These are phyloP conservation scores for Monosporascus sp. DNA, from an alignment of 2,329 filamentous ascomycete species.

Conservation along the genomic window DNA sequence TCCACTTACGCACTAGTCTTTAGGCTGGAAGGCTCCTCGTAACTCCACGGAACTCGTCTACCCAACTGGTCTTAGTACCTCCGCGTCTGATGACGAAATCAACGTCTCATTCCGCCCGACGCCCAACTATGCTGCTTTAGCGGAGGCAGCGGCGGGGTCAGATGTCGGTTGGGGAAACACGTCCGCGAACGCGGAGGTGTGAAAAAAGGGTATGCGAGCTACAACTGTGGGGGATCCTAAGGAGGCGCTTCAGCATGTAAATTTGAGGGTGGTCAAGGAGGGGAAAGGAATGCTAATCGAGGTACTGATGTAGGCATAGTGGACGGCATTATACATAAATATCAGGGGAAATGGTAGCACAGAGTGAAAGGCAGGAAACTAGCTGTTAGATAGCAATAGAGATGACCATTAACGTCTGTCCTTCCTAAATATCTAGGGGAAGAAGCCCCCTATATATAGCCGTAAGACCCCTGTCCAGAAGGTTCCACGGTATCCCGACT, in stretches of 20 bases:
- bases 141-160: slow-evolving; percentile 19
- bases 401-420: too few species aligned
- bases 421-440: too few species aligned
- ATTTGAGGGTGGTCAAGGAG: slow-evolving; percentile 7
- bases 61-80: slow-evolving; percentile 12
- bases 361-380: too few species aligned
- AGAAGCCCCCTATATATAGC: too few species aligned
- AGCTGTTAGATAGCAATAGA: too few species aligned
- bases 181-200: slow-evolving; percentile 1
- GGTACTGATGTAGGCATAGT: slow-evolving; percentile 11
- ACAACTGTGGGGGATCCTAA: slow-evolving; percentile 12
- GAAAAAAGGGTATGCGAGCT: slow-evolving; percentile 16
- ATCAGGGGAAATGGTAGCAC: too few species aligned
- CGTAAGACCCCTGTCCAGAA: too few species aligned
- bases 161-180: slow-evolving; percentile 9
- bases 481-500: too few species aligned
- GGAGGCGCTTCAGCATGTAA: slow-evolving; percentile 9
- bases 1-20: neutral
- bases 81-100: slow-evolving; percentile 18
- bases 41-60: slow-evolving; percentile 20
- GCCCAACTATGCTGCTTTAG: slow-evolving; percentile 19
- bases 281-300: slow-evolving; percentile 18
- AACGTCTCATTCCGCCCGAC: slow-evolving; percentile 21
- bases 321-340: too few species aligned
- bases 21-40: slow-evolving; percentile 21